Percentiles rank a stretch among this genome's conserved stretches.
Conservation (phyloP, 768 basidiomycete genomes). For the Trametes villosa region DNA sequence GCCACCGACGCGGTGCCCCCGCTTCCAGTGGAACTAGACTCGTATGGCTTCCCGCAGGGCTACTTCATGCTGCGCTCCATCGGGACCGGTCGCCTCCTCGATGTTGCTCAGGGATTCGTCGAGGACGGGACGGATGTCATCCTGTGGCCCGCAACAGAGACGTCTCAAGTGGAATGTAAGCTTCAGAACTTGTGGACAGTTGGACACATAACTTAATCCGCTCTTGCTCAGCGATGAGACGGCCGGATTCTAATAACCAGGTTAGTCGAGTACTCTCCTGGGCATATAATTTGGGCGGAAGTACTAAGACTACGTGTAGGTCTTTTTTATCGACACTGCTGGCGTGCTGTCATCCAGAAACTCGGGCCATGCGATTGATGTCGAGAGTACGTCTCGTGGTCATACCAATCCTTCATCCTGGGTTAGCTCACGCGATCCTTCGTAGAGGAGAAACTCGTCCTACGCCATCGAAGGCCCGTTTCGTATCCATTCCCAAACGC, state of each 20-base stretch:
- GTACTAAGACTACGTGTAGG: conserved; percentile 43
- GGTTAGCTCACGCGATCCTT: neutral
- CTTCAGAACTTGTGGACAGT: neutral
- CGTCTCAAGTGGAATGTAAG: conserved; percentile 76
- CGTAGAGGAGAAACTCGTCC: conserved; percentile 65
- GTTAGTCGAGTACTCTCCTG: conserved; percentile 41
- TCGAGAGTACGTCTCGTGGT: conserved; percentile 57
- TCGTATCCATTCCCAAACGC: conserved; percentile 78
- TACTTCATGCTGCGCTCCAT: conserved; percentile 67
- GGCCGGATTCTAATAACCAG: conserved; percentile 76
- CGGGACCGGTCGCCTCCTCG: conserved; percentile 57
- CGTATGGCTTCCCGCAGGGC: conserved; percentile 45
- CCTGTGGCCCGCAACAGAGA: conserved; percentile 76
- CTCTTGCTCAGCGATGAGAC: conserved; percentile 57
- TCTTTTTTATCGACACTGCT: conserved; percentile 81
- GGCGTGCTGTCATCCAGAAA: conserved; percentile 79
- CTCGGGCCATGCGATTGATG: conserved; percentile 81
- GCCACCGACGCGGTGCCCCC: conserved; percentile 3
- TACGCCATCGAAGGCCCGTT: conserved; percentile 78
- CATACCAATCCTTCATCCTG: neutral
- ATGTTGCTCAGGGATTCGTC: conserved; percentile 54
- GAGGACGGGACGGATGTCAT: conserved; percentile 67
- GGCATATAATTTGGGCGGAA: neutral
- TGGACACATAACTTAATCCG: neutral
- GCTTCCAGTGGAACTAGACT: conserved; percentile 29